Base-by-base conservation (phyloP, 1,284 basidiomycete genomes). In the Tilletia caries region DNA sequence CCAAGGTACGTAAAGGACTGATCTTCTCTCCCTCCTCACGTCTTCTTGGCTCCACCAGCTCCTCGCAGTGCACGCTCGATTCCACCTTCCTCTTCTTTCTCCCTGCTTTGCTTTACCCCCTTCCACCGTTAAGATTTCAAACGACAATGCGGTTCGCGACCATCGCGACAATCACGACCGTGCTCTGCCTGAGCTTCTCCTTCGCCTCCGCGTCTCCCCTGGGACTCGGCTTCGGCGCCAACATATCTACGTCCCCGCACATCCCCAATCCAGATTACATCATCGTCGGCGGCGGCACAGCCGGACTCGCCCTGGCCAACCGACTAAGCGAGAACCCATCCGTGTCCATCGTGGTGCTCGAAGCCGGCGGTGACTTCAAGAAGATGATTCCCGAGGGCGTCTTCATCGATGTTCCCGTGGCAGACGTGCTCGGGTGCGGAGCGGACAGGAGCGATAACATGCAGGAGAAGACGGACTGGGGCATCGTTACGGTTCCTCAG, bases 211-310 rank as follows among this genome's bases (percentile, higher is more conserved):
- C n/a, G n/a, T n/a, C n/a, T n/a, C n/a, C n/a, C n/a, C n/a, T n/a
- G n/a, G n/a, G 20, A 60, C 25, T n/a, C n/a, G n/a, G n/a, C n/a
- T n/a, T n/a, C n/a, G n/a, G n/a, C n/a, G n/a, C 29, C 25, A 32
- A 18, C 54, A 10, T 18, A 4, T 12, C 10, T 13, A 4, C 27
- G 50, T 50, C 66, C 41, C 68, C 52, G 29, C 50, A 27, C 6
- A 33, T 44, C 23, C 54, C 54, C 54, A 32, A 18, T 25, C 20
- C 54, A 2, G 75, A 79, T 65, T 77, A 79, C 58, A 58, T 79
- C 34, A 68, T 78, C n/a, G 75, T 78, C 4, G 77, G 76, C 4
- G 75, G 69, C 25, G 77, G 77, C 23, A 79, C 76, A 0, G 69
- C 74, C 1, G 78, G 78, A 12, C 70, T 79, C 67, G 71, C 76